Evolutionary conservation across 768 basidiomycete species (phyloP).

Genomic region (Gelatoporia subvermispora): DNA sequence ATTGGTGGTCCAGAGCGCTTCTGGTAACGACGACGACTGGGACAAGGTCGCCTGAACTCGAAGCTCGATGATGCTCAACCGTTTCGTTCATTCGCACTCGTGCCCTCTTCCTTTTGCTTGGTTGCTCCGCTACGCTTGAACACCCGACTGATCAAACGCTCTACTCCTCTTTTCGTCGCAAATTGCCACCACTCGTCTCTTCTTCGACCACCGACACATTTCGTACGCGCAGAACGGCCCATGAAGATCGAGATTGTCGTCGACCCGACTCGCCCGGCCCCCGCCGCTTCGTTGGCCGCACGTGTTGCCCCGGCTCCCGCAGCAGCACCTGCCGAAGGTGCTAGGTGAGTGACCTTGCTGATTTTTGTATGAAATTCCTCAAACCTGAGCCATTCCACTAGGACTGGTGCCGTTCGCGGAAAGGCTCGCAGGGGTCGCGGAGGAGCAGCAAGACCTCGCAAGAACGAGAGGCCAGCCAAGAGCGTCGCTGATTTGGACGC

Average conservation of each 20-base stretch:
- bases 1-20: neutral
- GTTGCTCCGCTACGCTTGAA: constrained; percentile 25
- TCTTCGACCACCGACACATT: constrained; percentile 18
- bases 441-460: constrained; percentile 28
- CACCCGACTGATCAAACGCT: constrained; percentile 30
- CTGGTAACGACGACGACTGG: neutral
- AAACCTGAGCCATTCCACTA: too few species aligned
- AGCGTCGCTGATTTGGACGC: constrained; percentile 90
- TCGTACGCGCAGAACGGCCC: constrained; percentile 67
- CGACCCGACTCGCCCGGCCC: constrained; percentile 71
- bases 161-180: constrained; percentile 33
- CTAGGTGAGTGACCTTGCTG: constrained; percentile 29
- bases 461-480: constrained; percentile 66
- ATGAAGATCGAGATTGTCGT: constrained; percentile 99
- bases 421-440: constrained; percentile 28
- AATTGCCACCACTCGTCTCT: constrained; percentile 23
- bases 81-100: constrained; percentile 4
- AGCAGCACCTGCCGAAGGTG: constrained; percentile 25
- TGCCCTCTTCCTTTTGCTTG: constrained; percentile 20
- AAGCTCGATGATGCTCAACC: neutral
- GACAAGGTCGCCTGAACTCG: neutral
- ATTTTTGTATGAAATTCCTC: constrained; percentile 6
- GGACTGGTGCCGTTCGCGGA: constrained; percentile 33
- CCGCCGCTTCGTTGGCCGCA: constrained; percentile 61
- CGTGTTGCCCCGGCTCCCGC: constrained; percentile 76